Evolutionary conservation across 345 rosid species (phyloP), one percentile per base, ranked within the genome.

Genomic region (Tarenaya hassleriana): DNA sequence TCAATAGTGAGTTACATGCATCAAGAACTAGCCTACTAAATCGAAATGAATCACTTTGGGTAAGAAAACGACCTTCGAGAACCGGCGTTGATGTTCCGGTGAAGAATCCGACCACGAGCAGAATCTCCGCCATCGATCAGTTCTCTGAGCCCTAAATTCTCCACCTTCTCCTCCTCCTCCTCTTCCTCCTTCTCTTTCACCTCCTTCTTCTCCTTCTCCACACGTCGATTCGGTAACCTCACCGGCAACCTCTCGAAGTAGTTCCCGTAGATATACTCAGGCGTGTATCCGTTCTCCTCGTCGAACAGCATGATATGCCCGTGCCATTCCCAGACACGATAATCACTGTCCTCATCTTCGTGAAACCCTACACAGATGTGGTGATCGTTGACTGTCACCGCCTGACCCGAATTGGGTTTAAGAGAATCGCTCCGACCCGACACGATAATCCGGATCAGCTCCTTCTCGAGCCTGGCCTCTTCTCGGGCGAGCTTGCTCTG

Each of bases 291-390:
- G 40, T 81, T 69, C 55, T 83, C 94, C 47, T 88, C 99, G 18
- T 88, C 97, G 46, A 85, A 88, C 61, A 88, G 47, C 97, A 92
- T 78, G 21, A 92, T 85, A 60, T 92, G 99, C 0, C 99, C 99
- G 31, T 92, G 98, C 98, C 98, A 92, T 76, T 92, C 98, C 98
- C 98, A 92, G 4, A 88, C 94, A 57, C 98, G 81, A 72, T 85
- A 88, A 65, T 82, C 95, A 31, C 94, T 83, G 3, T 73, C 95
- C 17, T 69, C 68, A 29, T 92, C 98, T 62, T 92, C 80, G 18
- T 81, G 94, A 57, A 58, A 92, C 66, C 87, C 95, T 35, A 92
- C 78, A 59, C 98, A 92, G 44, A 92, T 78, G 52, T 88, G 85
- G 68, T 88, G 98, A 24, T 92, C 98, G 38, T 86, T 83, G 55